Conservation (phyloP, 2,329 filamentous ascomycete genomes). For the Sporothrix dimorphospora region DNA sequence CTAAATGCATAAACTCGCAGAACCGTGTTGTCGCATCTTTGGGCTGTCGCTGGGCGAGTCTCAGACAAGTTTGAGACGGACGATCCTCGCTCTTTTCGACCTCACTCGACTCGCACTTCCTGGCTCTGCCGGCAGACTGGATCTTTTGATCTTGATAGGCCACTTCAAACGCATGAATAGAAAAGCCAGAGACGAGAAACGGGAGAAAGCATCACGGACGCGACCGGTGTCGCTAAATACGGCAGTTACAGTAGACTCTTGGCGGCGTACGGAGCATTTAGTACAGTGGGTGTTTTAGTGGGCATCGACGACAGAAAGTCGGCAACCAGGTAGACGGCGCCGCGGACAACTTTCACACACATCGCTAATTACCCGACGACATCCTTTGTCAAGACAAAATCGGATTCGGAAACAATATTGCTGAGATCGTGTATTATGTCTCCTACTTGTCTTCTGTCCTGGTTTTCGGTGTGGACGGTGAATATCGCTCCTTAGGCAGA, state of each 20-base stretch:
- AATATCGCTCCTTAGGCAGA: conserved; percentile 8
- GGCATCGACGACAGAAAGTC: neutral
- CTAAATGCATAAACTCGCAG: neutral
- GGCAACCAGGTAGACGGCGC: conserved; percentile 10
- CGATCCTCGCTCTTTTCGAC: conserved; percentile 8
- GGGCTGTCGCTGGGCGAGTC: conserved; percentile 3
- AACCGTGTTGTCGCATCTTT: neutral
- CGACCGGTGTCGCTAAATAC: neutral
- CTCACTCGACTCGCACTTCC: neutral
- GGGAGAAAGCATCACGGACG: neutral
- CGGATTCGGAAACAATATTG: neutral
- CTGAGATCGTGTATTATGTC: neutral
- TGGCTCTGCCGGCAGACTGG: neutral
- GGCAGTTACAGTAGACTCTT: neutral
- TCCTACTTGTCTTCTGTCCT: neutral
- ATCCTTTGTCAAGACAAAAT: neutral
- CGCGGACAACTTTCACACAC: neutral
- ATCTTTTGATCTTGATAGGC: neutral
- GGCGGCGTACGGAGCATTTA: too few species aligned
- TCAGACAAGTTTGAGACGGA: conserved; percentile 21
- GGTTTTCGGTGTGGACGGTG: neutral
- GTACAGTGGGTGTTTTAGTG: neutral
- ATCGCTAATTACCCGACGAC: neutral
- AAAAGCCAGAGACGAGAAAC: neutral
- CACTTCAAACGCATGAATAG: conserved; percentile 8